These are phyloP conservation scores for Botrytis deweyae DNA, from an alignment of 2,329 filamentous ascomycete genomes.

Conservation along the genomic window DNA sequence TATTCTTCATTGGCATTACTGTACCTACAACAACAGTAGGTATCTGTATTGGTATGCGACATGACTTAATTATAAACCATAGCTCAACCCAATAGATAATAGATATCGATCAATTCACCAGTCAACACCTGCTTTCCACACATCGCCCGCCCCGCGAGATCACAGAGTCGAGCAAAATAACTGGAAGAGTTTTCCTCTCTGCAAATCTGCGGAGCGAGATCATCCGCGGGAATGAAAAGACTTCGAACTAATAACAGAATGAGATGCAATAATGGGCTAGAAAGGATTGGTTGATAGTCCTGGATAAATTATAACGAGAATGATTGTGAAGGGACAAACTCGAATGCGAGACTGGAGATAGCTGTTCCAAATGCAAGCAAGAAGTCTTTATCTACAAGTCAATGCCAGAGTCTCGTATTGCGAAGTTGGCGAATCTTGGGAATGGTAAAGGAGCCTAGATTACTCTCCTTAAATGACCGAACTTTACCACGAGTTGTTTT, in stretches of 20 bases:
- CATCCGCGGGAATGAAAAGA: background rate
- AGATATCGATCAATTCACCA: background rate
- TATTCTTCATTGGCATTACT: background rate
- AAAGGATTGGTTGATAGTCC: background rate
- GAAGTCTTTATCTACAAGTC: background rate
- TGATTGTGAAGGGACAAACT: background rate
- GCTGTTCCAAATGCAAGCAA: background rate
- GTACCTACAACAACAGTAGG: background rate
- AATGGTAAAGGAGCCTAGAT: background rate
- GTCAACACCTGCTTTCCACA: background rate
- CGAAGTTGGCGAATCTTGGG: background rate
- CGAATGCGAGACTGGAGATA: background rate
- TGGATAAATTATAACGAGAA: background rate
- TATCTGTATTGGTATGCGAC: background rate
- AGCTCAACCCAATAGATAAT: background rate
- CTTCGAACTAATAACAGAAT: background rate
- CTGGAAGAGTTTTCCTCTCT: background rate
- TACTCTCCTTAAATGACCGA: background rate
- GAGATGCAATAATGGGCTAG: background rate
- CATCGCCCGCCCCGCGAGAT: background rate
- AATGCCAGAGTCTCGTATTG: background rate
- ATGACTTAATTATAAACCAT: background rate
- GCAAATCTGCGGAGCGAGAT: background rate
- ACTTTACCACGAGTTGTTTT: background rate
- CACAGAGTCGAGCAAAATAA: background rate